Conservation (phyloP, 192 early-diverging fungal species). For the Entophlyctis luteolus region DNA sequence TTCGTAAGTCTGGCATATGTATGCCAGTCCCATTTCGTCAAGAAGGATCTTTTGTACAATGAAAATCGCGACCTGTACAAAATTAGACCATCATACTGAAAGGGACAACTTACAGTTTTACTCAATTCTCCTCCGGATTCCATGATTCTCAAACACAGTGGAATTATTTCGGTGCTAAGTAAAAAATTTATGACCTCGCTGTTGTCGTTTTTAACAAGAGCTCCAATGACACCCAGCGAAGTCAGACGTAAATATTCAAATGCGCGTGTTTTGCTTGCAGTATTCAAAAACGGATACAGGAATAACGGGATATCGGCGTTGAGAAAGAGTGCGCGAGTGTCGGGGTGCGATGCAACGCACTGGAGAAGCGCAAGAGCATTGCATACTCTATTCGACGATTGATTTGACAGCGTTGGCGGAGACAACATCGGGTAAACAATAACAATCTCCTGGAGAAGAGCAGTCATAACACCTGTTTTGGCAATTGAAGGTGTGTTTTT, state of each 20-base stretch:
- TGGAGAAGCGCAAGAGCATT: slow-evolving; percentile 93
- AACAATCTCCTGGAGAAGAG: slow-evolving; percentile 92
- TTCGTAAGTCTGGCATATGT: slow-evolving; percentile 87
- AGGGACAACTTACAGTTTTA: slow-evolving; percentile 72
- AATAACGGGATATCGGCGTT: slow-evolving; percentile 92
- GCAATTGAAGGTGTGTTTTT: neutral
- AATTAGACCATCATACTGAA: neutral
- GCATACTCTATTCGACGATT: slow-evolving; percentile 91
- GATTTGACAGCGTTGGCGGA: slow-evolving; percentile 80
- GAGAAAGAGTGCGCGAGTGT: slow-evolving; percentile 79
- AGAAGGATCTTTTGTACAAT: slow-evolving; percentile 96
- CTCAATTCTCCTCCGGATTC: slow-evolving; percentile 94
- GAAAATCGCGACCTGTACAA: slow-evolving; percentile 78
- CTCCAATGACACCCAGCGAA: slow-evolving; percentile 91
- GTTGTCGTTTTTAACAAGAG: slow-evolving; percentile 96
- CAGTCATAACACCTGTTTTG: slow-evolving; percentile 80
- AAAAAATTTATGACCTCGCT: slow-evolving; percentile 93
- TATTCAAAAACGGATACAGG: slow-evolving; percentile 97
- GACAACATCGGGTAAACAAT: slow-evolving; percentile 88
- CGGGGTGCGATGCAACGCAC: slow-evolving; percentile 90
- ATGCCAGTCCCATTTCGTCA: slow-evolving; percentile 86
- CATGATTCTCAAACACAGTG: slow-evolving; percentile 97
- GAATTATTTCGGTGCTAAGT: slow-evolving; percentile 94
- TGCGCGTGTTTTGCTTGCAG: slow-evolving; percentile 87
- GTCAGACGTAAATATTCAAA: slow-evolving; percentile 96